Base-by-base conservation (phyloP, 108 stramenopile genomes). In the Nannochloropsis gaditana region DNA sequence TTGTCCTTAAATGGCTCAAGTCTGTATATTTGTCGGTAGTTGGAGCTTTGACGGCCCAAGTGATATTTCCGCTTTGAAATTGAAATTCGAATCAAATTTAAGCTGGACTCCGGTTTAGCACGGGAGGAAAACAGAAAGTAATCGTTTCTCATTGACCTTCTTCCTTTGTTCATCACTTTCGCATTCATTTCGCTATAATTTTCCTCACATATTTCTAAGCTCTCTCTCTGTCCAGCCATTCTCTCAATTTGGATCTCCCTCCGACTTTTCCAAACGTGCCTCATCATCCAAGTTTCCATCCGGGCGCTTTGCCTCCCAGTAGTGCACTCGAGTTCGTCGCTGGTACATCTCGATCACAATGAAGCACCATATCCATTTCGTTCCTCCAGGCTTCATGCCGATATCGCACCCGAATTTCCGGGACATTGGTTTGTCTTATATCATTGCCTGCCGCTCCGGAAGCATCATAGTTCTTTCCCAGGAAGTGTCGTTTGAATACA, bases 401-500 rank as follows among this genome's bases (percentile, higher is more conserved):
- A 83, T 92, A 93, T 43, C 81, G 42, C 42, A 92, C 59, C 11
- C 92, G 90, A 15, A 93, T 89, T 44, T 91, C 82, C 31, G 92
- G 92, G 43, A 93, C 92, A 83, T 93, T 93, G 50, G 92, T 92
- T 79, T 87, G 84, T 21, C 81, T 44, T 44, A 93, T 93, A 83
- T 93, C 92, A 79, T 91, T 92, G 9, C 87, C 87, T 15, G 45
- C 84, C 45, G 84, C 87, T 2, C 87, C 87, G 80, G 80, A 80
- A n/a, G 9, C 8, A 44, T 84, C 90, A 84, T 95, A 98, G 84
- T 94, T 84, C n/a, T 93, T 91, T 9, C 99, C 99, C 21, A 98
- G 90, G 91, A 96, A 99, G 89, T 97, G 94, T 83, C 91, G 84
- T 92, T 98, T 99, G 87, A 96, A 95, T 5, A 94, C 89, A 83